Conservation (phyloP, 2,329 filamentous ascomycete species). For the Venturia asperata region DNA sequence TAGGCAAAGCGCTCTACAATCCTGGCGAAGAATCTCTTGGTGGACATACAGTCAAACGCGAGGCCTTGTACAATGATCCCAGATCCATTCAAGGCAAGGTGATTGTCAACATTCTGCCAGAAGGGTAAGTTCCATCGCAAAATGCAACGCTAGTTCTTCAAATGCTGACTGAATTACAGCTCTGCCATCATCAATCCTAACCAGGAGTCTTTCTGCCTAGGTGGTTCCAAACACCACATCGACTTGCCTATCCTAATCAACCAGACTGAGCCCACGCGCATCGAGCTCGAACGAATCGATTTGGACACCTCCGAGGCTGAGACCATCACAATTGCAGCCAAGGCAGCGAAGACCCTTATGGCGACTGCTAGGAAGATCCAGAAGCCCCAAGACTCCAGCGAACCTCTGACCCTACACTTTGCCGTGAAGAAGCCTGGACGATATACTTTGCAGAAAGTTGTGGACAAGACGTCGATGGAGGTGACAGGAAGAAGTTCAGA, state of each 20-base stretch:
- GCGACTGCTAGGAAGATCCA: constrained; percentile 49
- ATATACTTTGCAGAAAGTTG: constrained; percentile 75
- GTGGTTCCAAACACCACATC: constrained; percentile 52
- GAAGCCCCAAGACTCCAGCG: constrained; percentile 39
- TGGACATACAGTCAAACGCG: constrained; percentile 86
- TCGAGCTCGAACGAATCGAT: constrained; percentile 83
- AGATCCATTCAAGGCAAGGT: constrained; percentile 93
- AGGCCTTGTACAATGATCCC: constrained; percentile 79
- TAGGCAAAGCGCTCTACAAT: constrained; percentile 81
- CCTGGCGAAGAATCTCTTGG: constrained; percentile 78
- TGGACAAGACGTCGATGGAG: constrained; percentile 91
- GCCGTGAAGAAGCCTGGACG: constrained; percentile 78
- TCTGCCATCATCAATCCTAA: constrained; percentile 84
- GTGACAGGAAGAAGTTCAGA: constrained; percentile 70
- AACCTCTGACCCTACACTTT: constrained; percentile 63
- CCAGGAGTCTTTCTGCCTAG: constrained; percentile 72
- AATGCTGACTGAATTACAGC: constrained; percentile 34
- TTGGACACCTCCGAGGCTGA: constrained; percentile 75
- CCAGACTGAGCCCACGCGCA: constrained; percentile 78
- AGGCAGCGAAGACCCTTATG: constrained; percentile 68
- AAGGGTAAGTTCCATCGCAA: constrained; percentile 55
- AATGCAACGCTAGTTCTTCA: constrained; percentile 19
- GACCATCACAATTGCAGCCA: constrained; percentile 64
- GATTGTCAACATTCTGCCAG: constrained; percentile 94
- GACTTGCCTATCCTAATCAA: constrained; percentile 85